A percentile compares a stretch with the other conserved stretches of the same genome.
Conservation (phyloP, 2,329 filamentous ascomycete species). For the Tothia fuscella region DNA sequence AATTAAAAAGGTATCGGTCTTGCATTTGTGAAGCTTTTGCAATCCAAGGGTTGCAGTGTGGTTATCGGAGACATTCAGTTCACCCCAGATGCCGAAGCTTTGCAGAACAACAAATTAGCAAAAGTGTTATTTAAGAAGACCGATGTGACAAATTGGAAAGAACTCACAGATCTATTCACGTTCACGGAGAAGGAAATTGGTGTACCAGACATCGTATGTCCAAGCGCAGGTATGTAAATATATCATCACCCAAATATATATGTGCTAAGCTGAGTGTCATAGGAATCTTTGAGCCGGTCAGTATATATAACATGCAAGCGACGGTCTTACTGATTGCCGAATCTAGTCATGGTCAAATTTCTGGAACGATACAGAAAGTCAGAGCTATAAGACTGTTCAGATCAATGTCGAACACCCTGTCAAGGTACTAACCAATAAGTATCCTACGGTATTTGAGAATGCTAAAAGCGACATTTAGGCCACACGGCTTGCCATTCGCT, state of each 20-base stretch:
- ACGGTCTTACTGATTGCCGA: no score
- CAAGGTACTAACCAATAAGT: background rate
- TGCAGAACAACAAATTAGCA: slow-evolving; percentile 22
- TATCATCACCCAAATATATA: slow-evolving; percentile 11
- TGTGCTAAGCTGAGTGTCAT: no score
- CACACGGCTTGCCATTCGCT: slow-evolving; percentile 32
- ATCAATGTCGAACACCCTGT: slow-evolving; percentile 35
- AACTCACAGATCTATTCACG: slow-evolving; percentile 23
- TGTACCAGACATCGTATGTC: slow-evolving; percentile 34
- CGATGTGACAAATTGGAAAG: slow-evolving; percentile 27
- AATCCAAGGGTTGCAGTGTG: slow-evolving; percentile 34
- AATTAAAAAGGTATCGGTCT: slow-evolving; percentile 32
- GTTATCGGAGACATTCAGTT: slow-evolving; percentile 37
- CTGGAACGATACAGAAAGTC: slow-evolving; percentile 26
- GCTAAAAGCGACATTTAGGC: background rate
- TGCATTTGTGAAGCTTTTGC: slow-evolving; percentile 34
- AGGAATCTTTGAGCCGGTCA: slow-evolving; percentile 7
- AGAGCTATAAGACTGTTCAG: slow-evolving; percentile 28
- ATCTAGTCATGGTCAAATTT: slow-evolving; percentile 34
- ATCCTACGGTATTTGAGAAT: background rate
- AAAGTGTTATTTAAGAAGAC: slow-evolving; percentile 33
- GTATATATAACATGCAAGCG: background rate
- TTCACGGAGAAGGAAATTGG: slow-evolving; percentile 20
- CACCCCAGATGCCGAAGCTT: slow-evolving; percentile 32
- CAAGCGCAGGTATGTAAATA: slow-evolving; percentile 39